A percentile compares a stretch with the other conserved stretches of the same genome.
Evolutionary conservation across 2,329 filamentous ascomycete species (phyloP).

Genomic region (Beauveria australis): DNA sequence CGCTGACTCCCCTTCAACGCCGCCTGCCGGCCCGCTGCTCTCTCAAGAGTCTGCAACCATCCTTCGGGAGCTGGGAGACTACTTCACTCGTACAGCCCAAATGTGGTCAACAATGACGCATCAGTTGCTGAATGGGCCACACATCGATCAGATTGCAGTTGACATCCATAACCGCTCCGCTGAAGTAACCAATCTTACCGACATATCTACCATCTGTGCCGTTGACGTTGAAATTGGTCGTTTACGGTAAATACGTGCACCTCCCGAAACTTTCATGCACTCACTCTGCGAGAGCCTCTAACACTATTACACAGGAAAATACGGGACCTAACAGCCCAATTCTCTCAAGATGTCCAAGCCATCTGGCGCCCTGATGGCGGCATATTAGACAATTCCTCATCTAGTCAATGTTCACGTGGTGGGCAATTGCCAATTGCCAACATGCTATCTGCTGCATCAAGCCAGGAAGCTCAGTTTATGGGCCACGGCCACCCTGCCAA

Average conservation of each 20-base stretch:
- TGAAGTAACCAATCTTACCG: slow-evolving; percentile 19
- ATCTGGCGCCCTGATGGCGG: slow-evolving; percentile 20
- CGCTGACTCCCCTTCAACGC: slow-evolving; percentile 7
- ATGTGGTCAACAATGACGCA: slow-evolving; percentile 27
- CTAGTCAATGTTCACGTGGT: background rate
- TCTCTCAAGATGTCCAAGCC: slow-evolving; percentile 26
- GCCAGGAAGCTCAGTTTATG: background rate
- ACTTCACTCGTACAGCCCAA: slow-evolving; percentile 25
- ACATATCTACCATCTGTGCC: slow-evolving; percentile 20
- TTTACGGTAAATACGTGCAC: slow-evolving; percentile 25
- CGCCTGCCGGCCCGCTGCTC: slow-evolving; percentile 10
- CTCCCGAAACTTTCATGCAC: background rate
- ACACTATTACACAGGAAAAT: slow-evolving; percentile 23
- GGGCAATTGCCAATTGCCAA: background rate
- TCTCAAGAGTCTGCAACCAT: slow-evolving; percentile 19
- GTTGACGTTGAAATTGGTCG: slow-evolving; percentile 26
- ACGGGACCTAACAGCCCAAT: slow-evolving; percentile 24
- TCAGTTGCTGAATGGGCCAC: slow-evolving; percentile 24
- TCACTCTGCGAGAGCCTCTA: background rate
- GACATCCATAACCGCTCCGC: slow-evolving; percentile 22
- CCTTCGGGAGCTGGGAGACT: slow-evolving; percentile 28
- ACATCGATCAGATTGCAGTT: slow-evolving; percentile 22
- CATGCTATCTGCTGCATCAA: background rate
- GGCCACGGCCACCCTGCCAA: background rate
- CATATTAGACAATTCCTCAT: background rate